Evolutionary conservation across 176 grass and related monocot genomes (phyloP).

Genomic region (Sorghum bicolor): Sorghum_bicolor_NCBIv3 NC_012872.2:70425501-70426000

Average conservation of each 20-base stretch:
- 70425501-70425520: background rate
- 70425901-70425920: background rate
- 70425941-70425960: too few relatives aligned
- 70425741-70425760: conserved; percentile 1
- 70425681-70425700: background rate
- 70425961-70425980: too few relatives aligned
- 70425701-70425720: background rate
- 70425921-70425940: background rate
- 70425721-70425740: background rate
- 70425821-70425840: background rate
- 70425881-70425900: background rate
- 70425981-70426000: too few relatives aligned
- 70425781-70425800: background rate
- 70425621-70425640: background rate
- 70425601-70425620: background rate
- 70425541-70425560: background rate
- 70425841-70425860: background rate
- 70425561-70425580: background rate
- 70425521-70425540: background rate
- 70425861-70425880: background rate
- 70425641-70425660: background rate
- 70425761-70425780: background rate
- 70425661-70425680: background rate
- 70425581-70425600: background rate
- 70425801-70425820: background rate